Evolutionary conservation across 208 protist species (phyloP), one percentile per base, ranked within the genome.

Genomic region (Balamuthia mandrillaris): DNA sequence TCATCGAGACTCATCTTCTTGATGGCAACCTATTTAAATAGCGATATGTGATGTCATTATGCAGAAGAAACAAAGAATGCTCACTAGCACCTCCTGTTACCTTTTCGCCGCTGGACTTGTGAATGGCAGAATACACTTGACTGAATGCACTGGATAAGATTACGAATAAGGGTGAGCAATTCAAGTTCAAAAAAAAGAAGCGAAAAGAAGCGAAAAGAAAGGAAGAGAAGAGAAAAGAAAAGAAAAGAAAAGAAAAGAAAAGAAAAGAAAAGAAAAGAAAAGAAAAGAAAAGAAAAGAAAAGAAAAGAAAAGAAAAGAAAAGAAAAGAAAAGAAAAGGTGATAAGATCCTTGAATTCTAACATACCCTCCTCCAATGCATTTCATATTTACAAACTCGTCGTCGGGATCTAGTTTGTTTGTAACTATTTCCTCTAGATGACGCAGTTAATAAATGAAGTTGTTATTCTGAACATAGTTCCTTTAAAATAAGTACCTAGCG

Each of bases 1-100:
- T 94, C 89, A 45, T 91, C 82, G 14, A 94, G 86, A 10, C 88
- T 86, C 74, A 94, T 94, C 65, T 92, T 91, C 68, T 93, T 93
- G 16, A 94, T 81, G 9, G 92, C 92, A 10, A 94, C 92, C 54
- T 81, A n/a, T n/a, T n/a, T n/a, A n/a, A n/a, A n/a, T n/a, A n/a
- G n/a, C n/a, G n/a, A n/a, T n/a, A n/a, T n/a, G n/a, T n/a, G n/a
- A n/a, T n/a, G n/a, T n/a, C n/a, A n/a, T n/a, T n/a, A n/a, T n/a
- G n/a, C n/a, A n/a, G n/a, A n/a, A n/a, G n/a, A n/a, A n/a, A n/a
- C n/a, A n/a, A n/a, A n/a, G n/a, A n/a, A n/a, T n/a, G n/a, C n/a
- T n/a, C n/a, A n/a, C n/a, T n/a, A n/a, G n/a, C n/a, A n/a, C n/a
- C n/a, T n/a, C n/a, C n/a, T n/a, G n/a, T n/a, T n/a, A n/a, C n/a